Percentiles rank a stretch among this genome's conserved stretches.
phyloP scores from a whole-genome alignment of 1,139 yeast genomes.

The Yamadazyma kanchanaburiensis region DNA sequence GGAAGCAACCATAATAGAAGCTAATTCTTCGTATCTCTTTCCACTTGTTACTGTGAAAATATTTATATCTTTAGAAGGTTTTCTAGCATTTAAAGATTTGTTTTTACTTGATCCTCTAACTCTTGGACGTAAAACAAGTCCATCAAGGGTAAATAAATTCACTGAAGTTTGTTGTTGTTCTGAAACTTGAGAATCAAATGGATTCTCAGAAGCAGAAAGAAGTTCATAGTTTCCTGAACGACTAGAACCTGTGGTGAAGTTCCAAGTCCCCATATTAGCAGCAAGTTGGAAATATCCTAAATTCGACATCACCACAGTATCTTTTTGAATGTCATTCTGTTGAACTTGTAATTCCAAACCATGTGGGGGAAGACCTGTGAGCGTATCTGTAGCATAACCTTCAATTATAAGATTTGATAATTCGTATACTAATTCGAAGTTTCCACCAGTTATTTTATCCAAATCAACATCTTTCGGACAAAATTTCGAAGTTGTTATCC shows the following conservation, averaged over 20 bases:
- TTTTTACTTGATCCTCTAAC: conserved; percentile 20
- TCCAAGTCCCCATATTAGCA: conserved; percentile 68
- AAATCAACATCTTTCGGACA: conserved; percentile 61
- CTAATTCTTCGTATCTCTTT: conserved; percentile 66
- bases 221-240: conserved; percentile 22
- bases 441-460: conserved; percentile 43
- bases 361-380: conserved; percentile 37
- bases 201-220: conserved; percentile 29
- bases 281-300: conserved; percentile 75
- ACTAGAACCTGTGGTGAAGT: conserved; percentile 39
- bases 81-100: conserved; percentile 16
- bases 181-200: conserved; percentile 22
- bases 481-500: conserved; percentile 53
- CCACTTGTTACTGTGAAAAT: conserved; percentile 85
- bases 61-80: conserved; percentile 52
- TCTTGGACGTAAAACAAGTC: conserved; percentile 44
- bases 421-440: conserved; percentile 16
- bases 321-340: not conserved
- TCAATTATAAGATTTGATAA: conserved; percentile 59
- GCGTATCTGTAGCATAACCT: conserved; percentile 59
- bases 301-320: conserved; percentile 64
- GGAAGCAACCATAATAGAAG: conserved; percentile 76
- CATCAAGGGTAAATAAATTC: conserved; percentile 40
- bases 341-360: conserved; percentile 40
- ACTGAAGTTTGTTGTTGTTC: conserved; percentile 18